Base-by-base conservation (phyloP, 1,284 basidiomycete species). In the Microbotryum silenes-acaulis region DNA sequence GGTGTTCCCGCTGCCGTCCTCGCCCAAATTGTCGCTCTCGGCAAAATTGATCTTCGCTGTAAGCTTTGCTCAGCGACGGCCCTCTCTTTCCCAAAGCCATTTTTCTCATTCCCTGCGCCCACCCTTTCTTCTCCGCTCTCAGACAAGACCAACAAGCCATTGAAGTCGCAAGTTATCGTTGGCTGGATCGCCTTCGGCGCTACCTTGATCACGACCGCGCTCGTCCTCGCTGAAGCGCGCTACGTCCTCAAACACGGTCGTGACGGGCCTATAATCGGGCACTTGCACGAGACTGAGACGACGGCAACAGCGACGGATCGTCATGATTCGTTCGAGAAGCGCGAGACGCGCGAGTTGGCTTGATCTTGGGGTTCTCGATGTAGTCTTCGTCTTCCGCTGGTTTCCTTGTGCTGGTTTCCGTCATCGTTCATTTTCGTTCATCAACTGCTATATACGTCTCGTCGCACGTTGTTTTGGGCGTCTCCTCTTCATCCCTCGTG, bases 151-250 rank as follows among this genome's bases (percentile, higher is more conserved):
- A 51, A 59, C 27, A 56, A 12, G 2, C 62, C 64, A 7, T 53
- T 64, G 53, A 52, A 58, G 6, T 46, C 64, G 29, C 66, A 62
- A 54, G 37, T 64, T 25, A 49, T 60, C 52, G 60, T 62, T 46
- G 67, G 67, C 37, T 68, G 67, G 67, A 45, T 62, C 58, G 62
- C 62, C 16, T 64, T 62, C 50, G 50, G 60, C 53, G 60, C 57
- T 18, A 65, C 63, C 31, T 25, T 51, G 27, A 53, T 67, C 54
- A 59, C 59, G 31, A 48, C 20, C 27, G 50, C 27, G 20, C 64
- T 68, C 58, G 62, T 66, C 23, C 29, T 64, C 45, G 63, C 63
- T 1, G 51, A 53, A 53, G 67, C 64, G 2, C 64, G 67, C 31
- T 56, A 68, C 46, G 59, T 65, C 29, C 60, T 64, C 60, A 66